These are phyloP conservation scores for Pichia manshurica DNA, from an alignment of 805 yeast species.

Conservation along the genomic window DNA sequence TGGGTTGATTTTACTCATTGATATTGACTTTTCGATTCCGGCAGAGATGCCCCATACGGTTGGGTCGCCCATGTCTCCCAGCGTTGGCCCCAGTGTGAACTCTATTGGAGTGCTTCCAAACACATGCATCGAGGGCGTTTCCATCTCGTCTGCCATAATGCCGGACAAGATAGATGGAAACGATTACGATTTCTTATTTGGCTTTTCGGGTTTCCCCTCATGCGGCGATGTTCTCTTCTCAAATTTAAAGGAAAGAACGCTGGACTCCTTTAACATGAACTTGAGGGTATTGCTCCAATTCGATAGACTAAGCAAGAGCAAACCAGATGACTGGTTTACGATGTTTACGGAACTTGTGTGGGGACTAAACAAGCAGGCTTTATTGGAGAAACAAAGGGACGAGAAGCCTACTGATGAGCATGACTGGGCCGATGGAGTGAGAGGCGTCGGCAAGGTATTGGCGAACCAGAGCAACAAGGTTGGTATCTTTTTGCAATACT, in stretches of 20 bases:
- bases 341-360: slow-evolving; percentile 27
- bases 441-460: slow-evolving; percentile 26
- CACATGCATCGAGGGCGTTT: slow-evolving; percentile 19
- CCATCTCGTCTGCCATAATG: slow-evolving; percentile 29
- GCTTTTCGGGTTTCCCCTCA: slow-evolving; percentile 19
- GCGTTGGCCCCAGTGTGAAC: not conserved
- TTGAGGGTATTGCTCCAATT: slow-evolving; percentile 29
- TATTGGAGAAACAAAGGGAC: not conserved
- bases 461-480: slow-evolving; percentile 27
- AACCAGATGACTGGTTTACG: slow-evolving; percentile 31
- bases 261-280: slow-evolving; percentile 31
- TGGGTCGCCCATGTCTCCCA: slow-evolving; percentile 11
- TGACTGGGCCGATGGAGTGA: slow-evolving; percentile 20
- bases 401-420: not conserved
- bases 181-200: slow-evolving; percentile 24
- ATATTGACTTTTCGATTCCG: slow-evolving; percentile 30
- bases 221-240: slow-evolving; percentile 24
- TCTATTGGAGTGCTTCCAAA: not conserved
- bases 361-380: slow-evolving; percentile 15
- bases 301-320: slow-evolving; percentile 26
- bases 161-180: slow-evolving; percentile 23
- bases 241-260: slow-evolving; percentile 26
- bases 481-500: slow-evolving; percentile 29
- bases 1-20: slow-evolving; percentile 33
- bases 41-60: not conserved